Evolutionary conservation across 2,329 filamentous ascomycete species (phyloP).

Genomic region (Fusarium sp.): DNA sequence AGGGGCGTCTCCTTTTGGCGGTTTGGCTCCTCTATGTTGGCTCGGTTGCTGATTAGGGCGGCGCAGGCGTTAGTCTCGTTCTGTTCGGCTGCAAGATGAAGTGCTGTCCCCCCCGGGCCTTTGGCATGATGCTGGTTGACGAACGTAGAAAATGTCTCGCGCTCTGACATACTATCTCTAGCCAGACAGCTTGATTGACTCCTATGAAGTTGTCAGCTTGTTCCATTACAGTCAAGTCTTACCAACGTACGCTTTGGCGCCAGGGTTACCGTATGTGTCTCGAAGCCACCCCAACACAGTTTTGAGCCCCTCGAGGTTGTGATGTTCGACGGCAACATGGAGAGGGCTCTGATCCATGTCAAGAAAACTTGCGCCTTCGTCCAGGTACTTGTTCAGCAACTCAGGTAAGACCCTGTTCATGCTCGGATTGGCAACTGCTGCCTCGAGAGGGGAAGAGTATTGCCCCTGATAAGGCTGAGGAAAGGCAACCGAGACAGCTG

Average conservation of each 20-base stretch:
- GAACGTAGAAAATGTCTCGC: too few relatives aligned
- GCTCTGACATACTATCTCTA: too few relatives aligned
- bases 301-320: background rate
- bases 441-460: background rate
- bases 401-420: too few relatives aligned
- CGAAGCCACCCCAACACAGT: background rate
- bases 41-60: background rate
- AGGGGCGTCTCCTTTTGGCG: background rate
- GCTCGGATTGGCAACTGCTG: too few relatives aligned
- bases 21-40: background rate
- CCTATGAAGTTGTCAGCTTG: too few relatives aligned
- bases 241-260: too few relatives aligned
- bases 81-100: too few relatives aligned
- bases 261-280: background rate
- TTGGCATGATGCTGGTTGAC: too few relatives aligned
- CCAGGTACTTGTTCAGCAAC: background rate
- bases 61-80: too few relatives aligned
- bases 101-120: too few relatives aligned
- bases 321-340: background rate
- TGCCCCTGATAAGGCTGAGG: background rate
- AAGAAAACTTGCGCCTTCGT: background rate
- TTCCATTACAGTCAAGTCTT: too few relatives aligned
- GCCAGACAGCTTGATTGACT: too few relatives aligned
- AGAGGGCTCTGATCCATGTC: background rate
- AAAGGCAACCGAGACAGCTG: background rate